Evolutionary conservation across 2,329 filamentous ascomycete species (phyloP).

Genomic region (Colletotrichum sp.): DNA sequence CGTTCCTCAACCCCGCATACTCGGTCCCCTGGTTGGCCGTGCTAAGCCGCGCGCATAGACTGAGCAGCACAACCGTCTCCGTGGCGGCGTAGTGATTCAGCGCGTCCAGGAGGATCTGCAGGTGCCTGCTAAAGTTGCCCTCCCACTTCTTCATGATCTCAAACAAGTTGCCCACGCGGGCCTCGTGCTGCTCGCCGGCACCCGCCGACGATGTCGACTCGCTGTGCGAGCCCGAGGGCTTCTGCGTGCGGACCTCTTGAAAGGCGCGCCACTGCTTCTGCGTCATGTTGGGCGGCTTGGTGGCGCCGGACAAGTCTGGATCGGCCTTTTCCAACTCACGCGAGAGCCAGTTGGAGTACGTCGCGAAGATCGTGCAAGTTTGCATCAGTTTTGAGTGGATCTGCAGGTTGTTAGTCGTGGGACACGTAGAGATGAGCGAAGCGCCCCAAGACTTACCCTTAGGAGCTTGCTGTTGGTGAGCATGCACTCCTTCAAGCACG

Average conservation of each 20-base stretch:
- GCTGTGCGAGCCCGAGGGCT: slow-evolving; percentile 35
- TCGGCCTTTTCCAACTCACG: slow-evolving; percentile 85
- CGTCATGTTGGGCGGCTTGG: slow-evolving; percentile 64
- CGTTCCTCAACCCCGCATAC: slow-evolving; percentile 63
- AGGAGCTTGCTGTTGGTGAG: slow-evolving; percentile 94
- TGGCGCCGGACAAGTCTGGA: slow-evolving; percentile 69
- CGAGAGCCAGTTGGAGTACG: slow-evolving; percentile 85
- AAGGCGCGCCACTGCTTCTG: slow-evolving; percentile 65
- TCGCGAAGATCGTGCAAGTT: slow-evolving; percentile 92
- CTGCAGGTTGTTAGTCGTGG: slow-evolving; percentile 48
- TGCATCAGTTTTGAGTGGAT: slow-evolving; percentile 98
- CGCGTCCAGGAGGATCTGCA: slow-evolving; percentile 93
- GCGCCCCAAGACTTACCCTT: slow-evolving; percentile 62
- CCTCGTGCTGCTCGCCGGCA: slow-evolving; percentile 38
- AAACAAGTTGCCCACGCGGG: slow-evolving; percentile 75
- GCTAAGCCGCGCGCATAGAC: slow-evolving; percentile 82
- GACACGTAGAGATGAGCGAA: neutral
- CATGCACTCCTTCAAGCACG: slow-evolving; percentile 98
- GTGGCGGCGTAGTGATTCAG: slow-evolving; percentile 97
- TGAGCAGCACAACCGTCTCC: slow-evolving; percentile 92
- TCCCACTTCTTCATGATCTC: slow-evolving; percentile 93
- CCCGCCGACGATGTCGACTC: slow-evolving; percentile 41
- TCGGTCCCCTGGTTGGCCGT: slow-evolving; percentile 80
- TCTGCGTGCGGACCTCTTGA: slow-evolving; percentile 51
- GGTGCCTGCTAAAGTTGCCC: slow-evolving; percentile 86